phyloP scores from a whole-genome alignment of 225 moss, liverwort and hornwort species.

The Pseudisothecium myosuroides region DNA sequence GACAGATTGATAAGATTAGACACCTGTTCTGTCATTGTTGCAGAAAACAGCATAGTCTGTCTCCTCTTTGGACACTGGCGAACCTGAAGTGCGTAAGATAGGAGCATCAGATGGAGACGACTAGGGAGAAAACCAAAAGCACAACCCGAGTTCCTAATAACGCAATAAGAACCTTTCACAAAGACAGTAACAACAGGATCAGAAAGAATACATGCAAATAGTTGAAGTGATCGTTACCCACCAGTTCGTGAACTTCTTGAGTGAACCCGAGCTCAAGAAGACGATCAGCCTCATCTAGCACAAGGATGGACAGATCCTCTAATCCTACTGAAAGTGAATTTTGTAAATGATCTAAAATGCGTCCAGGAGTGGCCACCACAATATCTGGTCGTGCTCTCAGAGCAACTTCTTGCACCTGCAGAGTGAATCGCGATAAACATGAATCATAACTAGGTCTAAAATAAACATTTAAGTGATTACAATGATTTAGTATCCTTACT shows the following conservation, averaged over 20 bases:
- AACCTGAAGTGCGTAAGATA: conserved; percentile 35
- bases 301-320: conserved; percentile 90
- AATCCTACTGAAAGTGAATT: conserved; percentile 89
- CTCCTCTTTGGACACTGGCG: conserved; percentile 83
- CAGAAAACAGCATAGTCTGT: conserved; percentile 97
- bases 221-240: conserved; percentile 2
- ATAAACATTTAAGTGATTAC: not conserved
- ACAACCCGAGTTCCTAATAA: not conserved
- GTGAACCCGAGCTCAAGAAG: conserved; percentile 89
- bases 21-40: conserved; percentile 94
- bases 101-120: not conserved
- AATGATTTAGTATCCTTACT: not conserved
- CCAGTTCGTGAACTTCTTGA: conserved; percentile 85
- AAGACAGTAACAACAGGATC: not conserved
- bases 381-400: conserved; percentile 87
- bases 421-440: not conserved
- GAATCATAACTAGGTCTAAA: not conserved
- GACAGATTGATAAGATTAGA: conserved; percentile 76
- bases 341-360: conserved; percentile 97
- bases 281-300: conserved; percentile 88
- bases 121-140: not conserved
- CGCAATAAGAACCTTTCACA: not conserved
- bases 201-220: not conserved
- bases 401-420: conserved; percentile 86
- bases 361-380: conserved; percentile 94